phyloP scores from a whole-genome alignment of 176 grass and related monocot genomes.

The Themeda triandra region DNA sequence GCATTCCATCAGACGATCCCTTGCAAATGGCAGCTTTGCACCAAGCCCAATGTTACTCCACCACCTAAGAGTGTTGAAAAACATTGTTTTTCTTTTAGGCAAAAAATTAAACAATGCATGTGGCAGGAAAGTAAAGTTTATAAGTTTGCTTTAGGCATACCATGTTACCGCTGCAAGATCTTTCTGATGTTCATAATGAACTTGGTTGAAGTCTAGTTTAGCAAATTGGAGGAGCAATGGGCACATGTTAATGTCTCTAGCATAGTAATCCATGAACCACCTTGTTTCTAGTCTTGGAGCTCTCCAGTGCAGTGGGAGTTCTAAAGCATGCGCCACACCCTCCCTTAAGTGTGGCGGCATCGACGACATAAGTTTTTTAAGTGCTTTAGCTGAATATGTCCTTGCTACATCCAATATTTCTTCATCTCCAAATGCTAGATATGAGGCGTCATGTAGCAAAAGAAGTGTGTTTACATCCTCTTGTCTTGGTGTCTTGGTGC shows the following conservation, averaged over 20 bases:
- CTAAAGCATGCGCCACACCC: not conserved
- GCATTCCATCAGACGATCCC: slow-evolving; percentile 53
- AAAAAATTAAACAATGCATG: not conserved
- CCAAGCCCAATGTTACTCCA: slow-evolving; percentile 38
- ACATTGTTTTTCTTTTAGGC: not conserved
- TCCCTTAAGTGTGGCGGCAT: not conserved
- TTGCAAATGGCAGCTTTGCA: slow-evolving; percentile 33
- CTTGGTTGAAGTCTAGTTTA: slow-evolving; percentile 37
- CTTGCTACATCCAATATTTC: not conserved
- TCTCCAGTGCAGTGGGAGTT: not conserved
- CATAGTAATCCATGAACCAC: slow-evolving; percentile 34
- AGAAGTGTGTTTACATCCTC: not conserved
- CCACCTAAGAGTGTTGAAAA: slow-evolving; percentile 36
- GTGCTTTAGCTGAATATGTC: not conserved
- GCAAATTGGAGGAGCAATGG: slow-evolving; percentile 34
- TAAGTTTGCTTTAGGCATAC: slow-evolving; percentile 20
- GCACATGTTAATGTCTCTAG: not conserved
- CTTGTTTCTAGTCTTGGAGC: slow-evolving; percentile 21
- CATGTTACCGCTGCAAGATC: slow-evolving; percentile 20
- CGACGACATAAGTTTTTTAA: not conserved
- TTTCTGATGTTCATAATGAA: slow-evolving; percentile 34
- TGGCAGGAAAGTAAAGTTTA: not conserved
- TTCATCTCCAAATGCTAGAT: not conserved
- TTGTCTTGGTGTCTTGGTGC: not conserved
- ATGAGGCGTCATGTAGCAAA: not conserved